Evolutionary conservation across 1,139 yeast species (phyloP), one percentile per base, ranked within the genome.

Genomic region (Pichia sorboxylosa): DNA sequence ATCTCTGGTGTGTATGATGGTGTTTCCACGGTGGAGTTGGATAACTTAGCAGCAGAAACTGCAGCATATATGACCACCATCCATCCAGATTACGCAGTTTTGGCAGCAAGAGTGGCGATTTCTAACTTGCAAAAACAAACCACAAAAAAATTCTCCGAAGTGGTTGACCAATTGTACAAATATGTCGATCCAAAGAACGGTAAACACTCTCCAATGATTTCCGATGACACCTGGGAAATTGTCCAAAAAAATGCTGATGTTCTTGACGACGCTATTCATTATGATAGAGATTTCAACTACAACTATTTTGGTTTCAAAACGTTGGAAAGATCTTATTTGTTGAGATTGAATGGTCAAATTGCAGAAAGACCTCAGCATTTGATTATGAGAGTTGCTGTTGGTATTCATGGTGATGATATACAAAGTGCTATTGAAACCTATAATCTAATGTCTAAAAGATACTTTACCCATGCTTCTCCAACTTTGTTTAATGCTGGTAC

Each of bases 41-140:
- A 82, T 48, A 85, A 90, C 59, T 69, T 90, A 48, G 94, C 95
- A 31, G 95, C 96, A 27, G 98, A 90, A 61, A 85, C 97, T 26
- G 92, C 96, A 37, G 97, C 97, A 27, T 80, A 82, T 51, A 80
- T 87, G 94, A 83, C 96, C 41, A 90, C 97, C 14, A 73, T 80
- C 39, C 98, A 90, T 57, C 97, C 97, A 16, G 97, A 90, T 59
- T 87, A 90, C 50, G 94, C 96, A 29, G 74, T 75, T 28, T 69
- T 90, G 46, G 98, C 96, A 32, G 97, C 97, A 21, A 77, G 98
- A 60, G 77, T 90, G 41, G 95, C 94, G 24, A 81, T 87, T 31
- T 78, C 93, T 28, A 83, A 84, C 57, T 67, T 87, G 54, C 96
- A 87, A 64, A 85, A 83, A 59, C 94, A 82, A 62, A 87, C 97